A percentile compares a stretch with the other conserved stretches of the same genome.
Conservation (phyloP, 345 rosid species). For the Eucalyptus decipiens region DNA sequence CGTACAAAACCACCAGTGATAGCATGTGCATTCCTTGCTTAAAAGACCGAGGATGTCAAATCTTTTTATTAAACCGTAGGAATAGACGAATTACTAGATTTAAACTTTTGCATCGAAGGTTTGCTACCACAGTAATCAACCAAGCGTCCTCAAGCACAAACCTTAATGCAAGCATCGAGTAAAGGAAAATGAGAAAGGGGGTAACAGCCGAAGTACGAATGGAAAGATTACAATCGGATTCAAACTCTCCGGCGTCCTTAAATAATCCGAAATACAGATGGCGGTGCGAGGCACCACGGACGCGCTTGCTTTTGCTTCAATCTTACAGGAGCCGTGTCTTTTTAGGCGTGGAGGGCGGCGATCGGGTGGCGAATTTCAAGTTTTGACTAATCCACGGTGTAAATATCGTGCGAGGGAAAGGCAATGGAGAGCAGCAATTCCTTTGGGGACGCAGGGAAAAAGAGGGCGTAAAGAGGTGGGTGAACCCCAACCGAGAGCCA, state of each 20-base stretch:
- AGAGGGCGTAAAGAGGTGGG: neutral
- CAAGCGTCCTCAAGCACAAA: neutral
- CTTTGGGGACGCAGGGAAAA: neutral
- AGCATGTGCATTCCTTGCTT: rapidly evolving
- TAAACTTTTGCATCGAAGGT: neutral
- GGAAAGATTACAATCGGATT: neutral
- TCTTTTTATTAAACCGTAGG: no score
- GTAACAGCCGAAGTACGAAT: neutral
- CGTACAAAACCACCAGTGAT: neutral
- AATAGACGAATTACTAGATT: neutral
- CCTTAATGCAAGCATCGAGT: neutral
- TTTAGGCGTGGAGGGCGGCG: neutral
- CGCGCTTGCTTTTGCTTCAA: neutral
- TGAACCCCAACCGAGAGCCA: neutral
- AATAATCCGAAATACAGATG: neutral
- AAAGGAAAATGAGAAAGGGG: neutral
- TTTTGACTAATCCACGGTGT: neutral
- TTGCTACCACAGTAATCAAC: neutral
- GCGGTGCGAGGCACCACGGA: neutral
- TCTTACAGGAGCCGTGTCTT: neutral
- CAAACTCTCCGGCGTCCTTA: no score
- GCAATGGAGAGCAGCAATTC: neutral
- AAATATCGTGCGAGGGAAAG: neutral
- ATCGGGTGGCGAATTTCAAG: neutral
- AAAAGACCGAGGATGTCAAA: neutral